phyloP scores from a whole-genome alignment of 257 asterid species.

The Solanum etuberosum region DNA sequence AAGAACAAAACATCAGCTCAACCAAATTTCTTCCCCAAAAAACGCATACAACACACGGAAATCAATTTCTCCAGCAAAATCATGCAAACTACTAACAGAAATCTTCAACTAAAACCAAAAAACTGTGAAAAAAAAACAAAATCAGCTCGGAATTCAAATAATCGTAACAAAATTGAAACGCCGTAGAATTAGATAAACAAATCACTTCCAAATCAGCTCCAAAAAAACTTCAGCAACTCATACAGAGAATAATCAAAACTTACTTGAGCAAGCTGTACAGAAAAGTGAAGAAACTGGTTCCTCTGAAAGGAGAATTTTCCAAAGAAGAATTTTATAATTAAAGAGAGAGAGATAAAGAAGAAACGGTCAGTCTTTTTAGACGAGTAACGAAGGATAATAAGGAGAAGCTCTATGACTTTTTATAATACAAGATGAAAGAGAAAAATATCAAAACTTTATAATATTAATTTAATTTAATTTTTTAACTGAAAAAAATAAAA shows the following conservation, averaged over 20 bases:
- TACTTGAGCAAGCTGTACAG: slow-evolving; percentile 65
- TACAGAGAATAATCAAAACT: neutral
- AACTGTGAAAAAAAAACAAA: neutral
- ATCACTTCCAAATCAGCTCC: neutral
- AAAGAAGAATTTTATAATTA: neutral
- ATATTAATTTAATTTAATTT: neutral
- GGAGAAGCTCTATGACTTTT: slow-evolving; percentile 1
- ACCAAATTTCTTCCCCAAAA: neutral
- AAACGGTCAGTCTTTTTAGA: slow-evolving; percentile 29
- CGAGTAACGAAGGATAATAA: slow-evolving; percentile 37
- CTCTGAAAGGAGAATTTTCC: neutral
- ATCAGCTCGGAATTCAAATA: neutral
- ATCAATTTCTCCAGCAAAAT: neutral
- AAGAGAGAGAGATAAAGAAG: neutral
- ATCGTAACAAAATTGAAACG: neutral
- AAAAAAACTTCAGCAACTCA: neutral
- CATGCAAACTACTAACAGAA: neutral
- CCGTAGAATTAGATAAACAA: neutral
- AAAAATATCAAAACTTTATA: neutral
- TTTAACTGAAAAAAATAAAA: neutral
- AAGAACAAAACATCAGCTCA: neutral
- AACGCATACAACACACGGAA: neutral
- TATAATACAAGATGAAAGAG: neutral
- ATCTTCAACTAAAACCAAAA: neutral
- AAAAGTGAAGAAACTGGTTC: neutral